Percentiles rank a stretch among this genome's conserved stretches.
These are phyloP conservation scores for Brassica rapa DNA, from an alignment of 345 rosid species.

Conservation along the genomic window DNA sequence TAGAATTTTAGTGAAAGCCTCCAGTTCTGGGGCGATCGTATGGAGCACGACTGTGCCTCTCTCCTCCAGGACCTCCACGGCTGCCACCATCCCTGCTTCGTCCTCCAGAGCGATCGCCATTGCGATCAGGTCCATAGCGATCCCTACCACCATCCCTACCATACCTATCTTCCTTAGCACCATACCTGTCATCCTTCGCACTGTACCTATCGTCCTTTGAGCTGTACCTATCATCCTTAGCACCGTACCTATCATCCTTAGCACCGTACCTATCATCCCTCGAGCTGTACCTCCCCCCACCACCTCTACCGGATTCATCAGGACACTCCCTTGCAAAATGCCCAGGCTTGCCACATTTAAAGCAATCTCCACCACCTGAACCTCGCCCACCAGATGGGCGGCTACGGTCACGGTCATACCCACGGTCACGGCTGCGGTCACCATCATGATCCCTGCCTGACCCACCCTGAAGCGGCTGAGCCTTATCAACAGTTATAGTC, in stretches of 20 bases:
- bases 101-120: slow-evolving; percentile 67
- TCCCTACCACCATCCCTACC: slow-evolving; percentile 53
- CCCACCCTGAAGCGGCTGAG: slow-evolving; percentile 84
- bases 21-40: slow-evolving; percentile 77
- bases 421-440: slow-evolving; percentile 71
- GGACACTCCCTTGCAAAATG: slow-evolving; percentile 98
- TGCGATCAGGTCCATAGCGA: slow-evolving; percentile 82
- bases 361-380: slow-evolving; percentile 78
- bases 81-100: slow-evolving; percentile 68
- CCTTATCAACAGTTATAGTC: slow-evolving; percentile 87
- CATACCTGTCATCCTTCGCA: slow-evolving; percentile 49
- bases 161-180: slow-evolving; percentile 38
- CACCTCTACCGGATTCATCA: slow-evolving; percentile 54
- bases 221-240: slow-evolving; percentile 43
- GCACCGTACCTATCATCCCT: slow-evolving; percentile 49
- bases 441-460: slow-evolving; percentile 72
- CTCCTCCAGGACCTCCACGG: slow-evolving; percentile 74
- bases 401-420: slow-evolving; percentile 57
- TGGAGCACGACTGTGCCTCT: slow-evolving; percentile 79
- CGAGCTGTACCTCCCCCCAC: slow-evolving; percentile 50
- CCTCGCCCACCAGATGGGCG: slow-evolving; percentile 66
- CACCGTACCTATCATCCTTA: slow-evolving; percentile 42
- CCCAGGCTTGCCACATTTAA: slow-evolving; percentile 94
- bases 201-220: slow-evolving; percentile 47
- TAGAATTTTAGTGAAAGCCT: slow-evolving; percentile 34